Conservation (phyloP, 1,284 basidiomycete species). For the Porogramme epimiltina region DNA sequence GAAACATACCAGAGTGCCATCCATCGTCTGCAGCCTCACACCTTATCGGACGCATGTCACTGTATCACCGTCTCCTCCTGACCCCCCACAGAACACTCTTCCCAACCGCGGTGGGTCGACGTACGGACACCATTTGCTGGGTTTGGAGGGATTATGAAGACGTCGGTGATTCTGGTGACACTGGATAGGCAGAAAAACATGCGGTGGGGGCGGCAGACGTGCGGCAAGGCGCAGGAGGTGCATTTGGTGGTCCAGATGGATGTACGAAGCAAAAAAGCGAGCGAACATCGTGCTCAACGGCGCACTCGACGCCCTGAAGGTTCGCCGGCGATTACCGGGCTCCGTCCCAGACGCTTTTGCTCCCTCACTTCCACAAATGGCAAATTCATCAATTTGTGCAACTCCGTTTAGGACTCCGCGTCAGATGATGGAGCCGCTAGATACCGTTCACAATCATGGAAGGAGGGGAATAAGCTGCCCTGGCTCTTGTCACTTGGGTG, state of each 20-base stretch:
- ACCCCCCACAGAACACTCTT: not conserved
- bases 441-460: too few species aligned
- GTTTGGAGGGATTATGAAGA: not conserved
- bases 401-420: too few species aligned
- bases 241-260: constrained; percentile 12
- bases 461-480: too few species aligned
- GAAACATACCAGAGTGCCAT: not conserved
- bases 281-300: constrained; percentile 11
- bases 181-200: too few species aligned
- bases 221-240: not conserved
- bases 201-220: not conserved
- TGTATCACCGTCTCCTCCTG: not conserved
- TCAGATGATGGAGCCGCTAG: too few species aligned
- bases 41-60: not conserved
- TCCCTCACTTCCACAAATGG: too few species aligned
- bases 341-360: constrained; percentile 10
- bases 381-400: too few species aligned
- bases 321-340: constrained; percentile 19
- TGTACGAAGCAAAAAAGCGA: constrained; percentile 18
- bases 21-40: not conserved
- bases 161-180: not conserved
- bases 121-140: not conserved
- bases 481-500: too few species aligned
- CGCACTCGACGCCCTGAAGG: constrained; percentile 19
- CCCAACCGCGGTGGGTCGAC: not conserved